phyloP scores from a whole-genome alignment of 768 basidiomycete species.

The Fomitopsis pulvina region DNA sequence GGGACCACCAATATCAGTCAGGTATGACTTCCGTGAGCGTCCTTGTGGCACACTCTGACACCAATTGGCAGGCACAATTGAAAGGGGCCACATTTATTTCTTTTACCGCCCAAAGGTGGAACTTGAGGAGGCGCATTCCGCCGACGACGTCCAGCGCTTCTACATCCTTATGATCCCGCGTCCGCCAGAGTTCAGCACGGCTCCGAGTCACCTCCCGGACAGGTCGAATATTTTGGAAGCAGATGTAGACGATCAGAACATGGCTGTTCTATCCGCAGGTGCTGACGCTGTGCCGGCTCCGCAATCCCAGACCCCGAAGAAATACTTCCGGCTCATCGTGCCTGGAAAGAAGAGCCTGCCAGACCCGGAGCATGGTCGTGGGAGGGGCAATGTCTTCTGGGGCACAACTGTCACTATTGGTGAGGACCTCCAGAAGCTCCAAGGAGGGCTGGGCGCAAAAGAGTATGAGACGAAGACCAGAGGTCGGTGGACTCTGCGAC shows the following conservation, averaged over 20 bases:
- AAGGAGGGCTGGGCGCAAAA: conserved; percentile 42
- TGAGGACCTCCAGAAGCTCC: conserved; percentile 41
- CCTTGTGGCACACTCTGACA: not conserved
- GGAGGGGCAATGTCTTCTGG: conserved; percentile 47
- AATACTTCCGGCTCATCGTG: conserved; percentile 43
- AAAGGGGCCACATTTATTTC: conserved; percentile 58
- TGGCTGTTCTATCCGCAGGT: conserved; percentile 36
- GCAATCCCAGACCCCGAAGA: conserved; percentile 28
- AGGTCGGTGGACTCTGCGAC: conserved; percentile 27
- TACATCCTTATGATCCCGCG: conserved; percentile 56
- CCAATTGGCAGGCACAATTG: conserved; percentile 38
- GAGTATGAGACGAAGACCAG: conserved; percentile 58
- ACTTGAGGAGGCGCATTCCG: conserved; percentile 41
- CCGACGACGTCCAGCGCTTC: conserved; percentile 53
- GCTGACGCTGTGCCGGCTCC: conserved; percentile 45
- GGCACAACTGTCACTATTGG: conserved; percentile 43
- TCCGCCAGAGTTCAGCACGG: conserved; percentile 35
- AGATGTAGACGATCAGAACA: conserved; percentile 27
- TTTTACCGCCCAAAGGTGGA: conserved; percentile 57
- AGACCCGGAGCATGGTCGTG: conserved; percentile 32
- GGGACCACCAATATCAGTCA: conserved; percentile 15
- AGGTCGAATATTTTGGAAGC: conserved; percentile 5
- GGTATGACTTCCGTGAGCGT: conserved; percentile 1
- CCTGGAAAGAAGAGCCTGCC: conserved; percentile 57
- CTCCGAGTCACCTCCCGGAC: conserved; percentile 1